Conservation (phyloP, 306 rosid species). For the Pueraria montana region DNA sequence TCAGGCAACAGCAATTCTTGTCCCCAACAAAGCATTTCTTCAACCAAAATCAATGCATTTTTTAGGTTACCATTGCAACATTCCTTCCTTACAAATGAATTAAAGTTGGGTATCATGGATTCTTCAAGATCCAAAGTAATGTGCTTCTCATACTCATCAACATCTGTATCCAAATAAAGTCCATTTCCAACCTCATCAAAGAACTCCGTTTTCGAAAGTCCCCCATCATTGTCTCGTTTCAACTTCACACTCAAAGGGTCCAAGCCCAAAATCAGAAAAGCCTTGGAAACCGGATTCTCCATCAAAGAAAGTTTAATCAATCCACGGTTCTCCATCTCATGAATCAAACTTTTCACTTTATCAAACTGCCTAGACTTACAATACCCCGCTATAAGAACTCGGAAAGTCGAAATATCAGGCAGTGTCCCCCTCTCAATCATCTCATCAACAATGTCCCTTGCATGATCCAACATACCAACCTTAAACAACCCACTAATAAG, state of each 20-base stretch:
- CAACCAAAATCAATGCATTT: constrained; percentile 61
- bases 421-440: constrained; percentile 77
- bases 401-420: constrained; percentile 72
- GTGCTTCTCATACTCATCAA: constrained; percentile 75
- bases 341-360: constrained; percentile 63
- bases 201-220: constrained; percentile 75
- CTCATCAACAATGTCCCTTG: constrained; percentile 68
- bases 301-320: constrained; percentile 55
- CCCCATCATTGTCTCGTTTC: constrained; percentile 75
- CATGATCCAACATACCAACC: constrained; percentile 72
- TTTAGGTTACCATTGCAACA: constrained; percentile 59
- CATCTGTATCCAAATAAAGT: constrained; percentile 87
- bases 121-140: constrained; percentile 67
- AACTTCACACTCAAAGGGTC: constrained; percentile 71
- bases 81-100: constrained; percentile 56
- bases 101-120: constrained; percentile 68
- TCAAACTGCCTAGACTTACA: constrained; percentile 80
- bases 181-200: constrained; percentile 89
- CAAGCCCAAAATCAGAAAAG: constrained; percentile 80
- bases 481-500: constrained; percentile 76
- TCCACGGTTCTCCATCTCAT: constrained; percentile 72
- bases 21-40: constrained; percentile 83
- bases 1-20: constrained; percentile 71
- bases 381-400: constrained; percentile 85
- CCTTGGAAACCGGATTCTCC: constrained; percentile 73